A percentile compares a stretch with the other conserved stretches of the same genome.
Evolutionary conservation across 306 rosid genomes (phyloP).

Genomic region (Hylodesmum podocarpum): DNA sequence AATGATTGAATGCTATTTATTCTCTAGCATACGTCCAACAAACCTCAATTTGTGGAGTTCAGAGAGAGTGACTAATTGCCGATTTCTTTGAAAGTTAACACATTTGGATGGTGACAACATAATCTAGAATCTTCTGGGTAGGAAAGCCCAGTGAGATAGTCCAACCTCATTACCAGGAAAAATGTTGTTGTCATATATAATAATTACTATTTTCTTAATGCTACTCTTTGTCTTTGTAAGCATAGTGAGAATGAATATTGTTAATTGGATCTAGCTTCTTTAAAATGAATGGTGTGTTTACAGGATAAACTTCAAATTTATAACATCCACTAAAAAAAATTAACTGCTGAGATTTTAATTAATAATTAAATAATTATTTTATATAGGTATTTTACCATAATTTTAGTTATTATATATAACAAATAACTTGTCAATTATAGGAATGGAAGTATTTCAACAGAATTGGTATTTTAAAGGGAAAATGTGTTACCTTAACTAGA

Average conservation of each 20-base stretch:
- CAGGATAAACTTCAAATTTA: not conserved
- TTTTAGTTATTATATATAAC: too few relatives aligned
- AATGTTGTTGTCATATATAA: not conserved
- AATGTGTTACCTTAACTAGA: too few relatives aligned
- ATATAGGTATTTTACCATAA: not conserved
- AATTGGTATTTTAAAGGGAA: too few relatives aligned
- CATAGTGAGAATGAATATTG: not conserved
- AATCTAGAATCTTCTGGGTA: not conserved
- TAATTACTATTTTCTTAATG: not conserved
- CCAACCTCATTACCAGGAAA: not conserved
- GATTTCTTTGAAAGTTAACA: not conserved
- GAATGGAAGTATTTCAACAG: too few relatives aligned
- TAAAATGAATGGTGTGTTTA: not conserved
- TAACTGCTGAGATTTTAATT: not conserved
- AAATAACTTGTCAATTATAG: too few relatives aligned
- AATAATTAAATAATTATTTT: too few relatives aligned
- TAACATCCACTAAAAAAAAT: not conserved
- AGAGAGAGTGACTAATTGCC: not conserved
- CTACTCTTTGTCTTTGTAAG: not conserved
- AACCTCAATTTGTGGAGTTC: not conserved
- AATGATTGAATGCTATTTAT: not conserved
- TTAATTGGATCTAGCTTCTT: too few relatives aligned
- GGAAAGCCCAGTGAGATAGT: not conserved
- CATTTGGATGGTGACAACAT: not conserved
- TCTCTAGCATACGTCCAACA: not conserved